Conservation (phyloP, 202 grass and related monocot species). For the Tripidium arundinaceum region DNA sequence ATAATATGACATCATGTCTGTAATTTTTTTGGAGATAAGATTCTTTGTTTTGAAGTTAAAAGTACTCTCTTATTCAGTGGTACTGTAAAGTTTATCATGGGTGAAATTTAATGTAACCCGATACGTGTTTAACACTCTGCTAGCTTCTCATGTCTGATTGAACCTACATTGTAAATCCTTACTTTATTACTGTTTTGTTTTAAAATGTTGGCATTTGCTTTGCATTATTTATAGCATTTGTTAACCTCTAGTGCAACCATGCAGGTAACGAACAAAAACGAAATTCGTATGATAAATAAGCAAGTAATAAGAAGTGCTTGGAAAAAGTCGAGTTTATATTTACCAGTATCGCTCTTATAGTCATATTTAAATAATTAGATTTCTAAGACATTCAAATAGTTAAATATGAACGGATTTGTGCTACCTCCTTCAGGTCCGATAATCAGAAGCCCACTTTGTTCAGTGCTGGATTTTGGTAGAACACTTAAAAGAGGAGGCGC, state of each 20-base stretch:
- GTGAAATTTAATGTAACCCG: background rate
- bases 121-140: background rate
- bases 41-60: background rate
- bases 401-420: background rate
- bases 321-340: background rate
- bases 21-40: background rate
- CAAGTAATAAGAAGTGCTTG: background rate
- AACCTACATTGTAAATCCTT: background rate
- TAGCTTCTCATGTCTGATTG: background rate
- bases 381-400: background rate
- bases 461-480: constrained; percentile 40
- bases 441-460: constrained; percentile 72
- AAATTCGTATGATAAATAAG: background rate
- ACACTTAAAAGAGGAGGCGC: constrained; percentile 61
- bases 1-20: background rate
- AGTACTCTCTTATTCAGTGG: background rate
- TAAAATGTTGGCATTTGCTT: background rate
- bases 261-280: background rate
- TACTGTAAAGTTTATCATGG: background rate
- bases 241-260: background rate
- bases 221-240: background rate
- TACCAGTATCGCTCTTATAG: background rate
- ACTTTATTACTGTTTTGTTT: background rate
- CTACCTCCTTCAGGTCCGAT: constrained; percentile 94
- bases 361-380: constrained; percentile 4